Evolutionary conservation across 163 green algal genomes (phyloP).

Genomic region (Smithsoniella earleae): DNA sequence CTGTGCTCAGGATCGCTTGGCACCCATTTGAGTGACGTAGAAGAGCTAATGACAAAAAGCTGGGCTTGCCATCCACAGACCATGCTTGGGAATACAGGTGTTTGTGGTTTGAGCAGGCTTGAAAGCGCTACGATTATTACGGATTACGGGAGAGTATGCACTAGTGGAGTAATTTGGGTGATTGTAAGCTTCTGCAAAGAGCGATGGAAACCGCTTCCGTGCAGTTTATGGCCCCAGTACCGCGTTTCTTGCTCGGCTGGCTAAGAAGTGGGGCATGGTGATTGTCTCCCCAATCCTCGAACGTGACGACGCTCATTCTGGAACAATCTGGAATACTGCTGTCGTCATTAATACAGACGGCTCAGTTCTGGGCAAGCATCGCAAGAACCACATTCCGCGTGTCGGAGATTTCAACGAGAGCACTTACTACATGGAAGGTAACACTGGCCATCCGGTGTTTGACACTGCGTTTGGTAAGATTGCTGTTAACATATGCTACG

Average conservation of each 20-base stretch:
- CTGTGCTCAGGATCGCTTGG: too few relatives aligned
- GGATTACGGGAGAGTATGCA: too few relatives aligned
- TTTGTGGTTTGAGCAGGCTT: too few relatives aligned
- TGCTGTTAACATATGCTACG: constrained; percentile 97
- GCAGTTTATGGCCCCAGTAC: constrained; percentile 33
- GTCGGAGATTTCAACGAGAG: constrained; percentile 97
- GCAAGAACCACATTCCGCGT: constrained; percentile 97
- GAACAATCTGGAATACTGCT: constrained; percentile 94
- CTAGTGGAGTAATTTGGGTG: too few relatives aligned
- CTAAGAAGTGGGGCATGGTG: constrained; percentile 68
- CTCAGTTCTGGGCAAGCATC: constrained; percentile 83
- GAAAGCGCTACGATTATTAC: too few relatives aligned
- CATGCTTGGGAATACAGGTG: too few relatives aligned
- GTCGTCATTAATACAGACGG: constrained; percentile 87
- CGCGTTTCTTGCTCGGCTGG: constrained; percentile 42
- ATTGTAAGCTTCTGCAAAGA: too few relatives aligned
- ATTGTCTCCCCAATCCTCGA: constrained; percentile 91
- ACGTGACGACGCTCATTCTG: constrained; percentile 68
- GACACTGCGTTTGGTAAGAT: constrained; percentile 83
- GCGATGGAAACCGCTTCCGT: too few relatives aligned
- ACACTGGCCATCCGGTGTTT: constrained; percentile 90
- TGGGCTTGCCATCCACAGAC: too few relatives aligned
- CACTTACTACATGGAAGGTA: constrained; percentile 96
- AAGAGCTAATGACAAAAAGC: too few relatives aligned
- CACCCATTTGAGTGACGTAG: too few relatives aligned